Evolutionary conservation across 2,329 filamentous ascomycete genomes (phyloP).

Genomic region (Lecanicillium sp.): DNA sequence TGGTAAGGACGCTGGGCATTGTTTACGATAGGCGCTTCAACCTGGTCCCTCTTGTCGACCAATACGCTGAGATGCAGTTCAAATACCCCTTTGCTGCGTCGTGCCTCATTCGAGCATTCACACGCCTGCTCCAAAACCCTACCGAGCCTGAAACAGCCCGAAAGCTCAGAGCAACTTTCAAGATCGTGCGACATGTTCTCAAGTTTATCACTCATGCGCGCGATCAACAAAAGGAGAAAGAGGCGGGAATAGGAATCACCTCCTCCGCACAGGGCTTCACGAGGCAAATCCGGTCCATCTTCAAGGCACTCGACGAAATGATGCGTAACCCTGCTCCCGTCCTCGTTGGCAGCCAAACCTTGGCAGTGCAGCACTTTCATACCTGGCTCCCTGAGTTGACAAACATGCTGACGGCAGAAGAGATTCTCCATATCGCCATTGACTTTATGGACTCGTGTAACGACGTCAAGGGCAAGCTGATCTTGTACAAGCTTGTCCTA

Average conservation of each 20-base stretch:
- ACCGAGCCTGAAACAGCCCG: conserved; percentile 77
- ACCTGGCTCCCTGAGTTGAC: conserved; percentile 91
- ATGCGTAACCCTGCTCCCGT: conserved; percentile 84
- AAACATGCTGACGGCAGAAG: conserved; percentile 67
- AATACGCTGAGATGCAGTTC: conserved; percentile 82
- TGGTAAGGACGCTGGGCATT: conserved; percentile 86
- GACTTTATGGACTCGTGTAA: conserved; percentile 91
- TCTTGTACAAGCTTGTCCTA: conserved; percentile 85
- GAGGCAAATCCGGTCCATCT: conserved; percentile 76
- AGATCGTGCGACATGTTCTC: conserved; percentile 85
- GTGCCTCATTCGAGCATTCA: conserved; percentile 80
- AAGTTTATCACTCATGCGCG: conserved; percentile 91
- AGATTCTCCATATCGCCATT: conserved; percentile 84
- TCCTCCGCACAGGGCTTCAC: conserved; percentile 67
- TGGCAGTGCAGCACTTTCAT: conserved; percentile 94
- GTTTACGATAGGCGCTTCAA: conserved; percentile 94
- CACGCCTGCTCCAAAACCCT: conserved; percentile 72
- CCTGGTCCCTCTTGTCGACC: conserved; percentile 79
- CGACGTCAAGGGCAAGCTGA: conserved; percentile 79
- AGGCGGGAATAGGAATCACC: conserved; percentile 78
- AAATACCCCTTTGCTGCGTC: conserved; percentile 90
- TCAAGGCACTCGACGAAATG: conserved; percentile 80
- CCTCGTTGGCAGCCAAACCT: conserved; percentile 86
- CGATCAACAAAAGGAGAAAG: conserved; percentile 80
- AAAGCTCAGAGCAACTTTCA: conserved; percentile 83